These are phyloP conservation scores for Radiomyces spectabilis DNA, from an alignment of 192 early-diverging fungal genomes.

Conservation along the genomic window DNA sequence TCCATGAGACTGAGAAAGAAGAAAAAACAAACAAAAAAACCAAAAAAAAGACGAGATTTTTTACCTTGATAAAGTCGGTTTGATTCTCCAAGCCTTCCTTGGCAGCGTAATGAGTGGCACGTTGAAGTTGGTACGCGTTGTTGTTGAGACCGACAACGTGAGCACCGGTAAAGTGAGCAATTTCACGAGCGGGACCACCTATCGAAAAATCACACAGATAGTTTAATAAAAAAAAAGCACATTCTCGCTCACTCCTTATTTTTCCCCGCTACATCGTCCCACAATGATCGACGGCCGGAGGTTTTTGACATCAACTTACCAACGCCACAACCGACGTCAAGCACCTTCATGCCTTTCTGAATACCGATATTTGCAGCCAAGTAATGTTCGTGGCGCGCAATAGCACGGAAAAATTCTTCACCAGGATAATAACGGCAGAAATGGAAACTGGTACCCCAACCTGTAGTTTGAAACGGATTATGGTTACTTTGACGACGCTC, in stretches of 20 bases:
- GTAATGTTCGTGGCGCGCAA: slow-evolving; percentile 88
- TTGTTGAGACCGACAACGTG: slow-evolving; percentile 93
- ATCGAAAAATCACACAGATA: not conserved
- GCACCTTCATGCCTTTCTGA: slow-evolving; percentile 58
- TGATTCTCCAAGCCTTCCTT: slow-evolving; percentile 54
- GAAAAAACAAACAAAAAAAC: too few species aligned
- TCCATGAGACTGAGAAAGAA: too few species aligned
- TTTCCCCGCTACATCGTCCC: not conserved
- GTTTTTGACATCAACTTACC: slow-evolving; percentile 37
- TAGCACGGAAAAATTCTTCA: slow-evolving; percentile 71
- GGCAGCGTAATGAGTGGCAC: slow-evolving; percentile 66
- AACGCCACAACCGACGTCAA: slow-evolving; percentile 96
- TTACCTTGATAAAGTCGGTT: slow-evolving; percentile 42
- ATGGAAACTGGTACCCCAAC: slow-evolving; percentile 90
- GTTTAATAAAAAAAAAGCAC: not conserved
- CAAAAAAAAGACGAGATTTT: too few species aligned
- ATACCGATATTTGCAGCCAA: slow-evolving; percentile 71
- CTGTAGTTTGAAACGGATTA: slow-evolving; percentile 44
- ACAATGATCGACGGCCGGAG: too few species aligned
- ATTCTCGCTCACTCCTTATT: not conserved
- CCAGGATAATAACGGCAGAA: slow-evolving; percentile 78
- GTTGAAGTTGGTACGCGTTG: slow-evolving; percentile 89
- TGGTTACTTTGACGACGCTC: too few species aligned
- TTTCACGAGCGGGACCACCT: slow-evolving; percentile 92
- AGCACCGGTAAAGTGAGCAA: slow-evolving; percentile 82